A percentile compares a stretch with the other conserved stretches of the same genome.
phyloP scores from a whole-genome alignment of 805 yeast species.

The Metschnikowia cubensis region DNA sequence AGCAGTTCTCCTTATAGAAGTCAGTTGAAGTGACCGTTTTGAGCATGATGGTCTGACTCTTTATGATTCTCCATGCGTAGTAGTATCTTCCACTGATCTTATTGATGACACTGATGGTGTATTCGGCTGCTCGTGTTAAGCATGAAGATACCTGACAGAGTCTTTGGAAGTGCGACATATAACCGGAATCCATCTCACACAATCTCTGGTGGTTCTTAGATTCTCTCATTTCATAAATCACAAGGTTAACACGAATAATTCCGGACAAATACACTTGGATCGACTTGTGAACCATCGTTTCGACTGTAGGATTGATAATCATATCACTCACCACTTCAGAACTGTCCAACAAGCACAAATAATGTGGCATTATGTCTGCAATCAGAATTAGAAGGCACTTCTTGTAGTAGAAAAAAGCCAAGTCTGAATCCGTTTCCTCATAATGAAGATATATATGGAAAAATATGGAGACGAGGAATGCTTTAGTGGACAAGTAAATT shows the following conservation, averaged over 20 bases:
- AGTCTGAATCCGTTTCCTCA: constrained; percentile 8
- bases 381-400: constrained; percentile 14
- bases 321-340: constrained; percentile 20
- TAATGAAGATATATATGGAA: constrained; percentile 19
- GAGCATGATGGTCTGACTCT: constrained; percentile 47
- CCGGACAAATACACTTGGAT: constrained; percentile 29
- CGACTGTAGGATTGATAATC: constrained; percentile 21
- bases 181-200: constrained; percentile 6
- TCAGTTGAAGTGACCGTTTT: constrained; percentile 30
- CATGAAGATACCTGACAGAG: constrained; percentile 17
- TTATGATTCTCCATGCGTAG: constrained; percentile 65
- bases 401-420: constrained; percentile 15
- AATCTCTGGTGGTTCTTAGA: constrained; percentile 20
- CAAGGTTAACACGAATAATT: constrained; percentile 28
- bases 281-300: constrained; percentile 27
- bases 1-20: constrained; percentile 26
- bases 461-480: constrained; percentile 16
- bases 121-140: constrained; percentile 24
- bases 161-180: constrained; percentile 10
- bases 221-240: constrained; percentile 22
- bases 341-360: constrained; percentile 13
- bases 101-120: constrained; percentile 21
- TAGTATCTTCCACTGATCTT: constrained; percentile 55
- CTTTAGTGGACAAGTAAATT: constrained; percentile 13
- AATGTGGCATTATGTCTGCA: constrained; percentile 20